A percentile compares a stretch with the other conserved stretches of the same genome.
Evolutionary conservation across 257 asterid species (phyloP).

Genomic region (Ehretia macrophylla): DNA sequence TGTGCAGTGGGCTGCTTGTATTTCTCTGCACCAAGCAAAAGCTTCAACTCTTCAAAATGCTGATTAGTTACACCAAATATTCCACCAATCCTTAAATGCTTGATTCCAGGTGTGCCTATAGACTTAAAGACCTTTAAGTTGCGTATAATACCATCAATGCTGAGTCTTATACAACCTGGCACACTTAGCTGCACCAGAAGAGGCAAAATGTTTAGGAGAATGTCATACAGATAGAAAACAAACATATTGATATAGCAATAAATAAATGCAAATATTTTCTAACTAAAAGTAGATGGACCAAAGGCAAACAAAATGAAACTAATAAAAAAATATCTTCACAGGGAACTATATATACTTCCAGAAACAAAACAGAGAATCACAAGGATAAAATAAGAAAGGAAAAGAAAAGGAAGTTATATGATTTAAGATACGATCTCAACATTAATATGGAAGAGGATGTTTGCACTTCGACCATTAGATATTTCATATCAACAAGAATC

Average conservation of each 20-base stretch:
- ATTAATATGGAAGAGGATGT: too few species aligned
- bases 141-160: conserved; percentile 32
- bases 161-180: conserved; percentile 48
- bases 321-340: background rate
- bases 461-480: too few species aligned
- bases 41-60: conserved; percentile 52
- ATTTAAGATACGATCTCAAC: too few species aligned
- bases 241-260: background rate
- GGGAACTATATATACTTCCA: background rate
- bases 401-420: background rate
- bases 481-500: too few species aligned
- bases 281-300: background rate
- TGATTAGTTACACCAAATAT: conserved; percentile 38
- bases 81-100: conserved; percentile 50
- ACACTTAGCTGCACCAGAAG: conserved; percentile 57
- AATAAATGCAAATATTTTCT: background rate
- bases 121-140: conserved; percentile 51
- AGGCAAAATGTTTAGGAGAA: background rate
- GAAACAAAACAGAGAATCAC: background rate
- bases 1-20: conserved; percentile 20
- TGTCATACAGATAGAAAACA: background rate
- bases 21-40: conserved; percentile 42
- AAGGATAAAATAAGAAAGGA: too few species aligned
- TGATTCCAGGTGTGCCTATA: conserved; percentile 50
- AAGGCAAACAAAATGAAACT: background rate